Base-by-base conservation (phyloP, 345 rosid genomes). In the Gossypium longicalyx region DNA sequence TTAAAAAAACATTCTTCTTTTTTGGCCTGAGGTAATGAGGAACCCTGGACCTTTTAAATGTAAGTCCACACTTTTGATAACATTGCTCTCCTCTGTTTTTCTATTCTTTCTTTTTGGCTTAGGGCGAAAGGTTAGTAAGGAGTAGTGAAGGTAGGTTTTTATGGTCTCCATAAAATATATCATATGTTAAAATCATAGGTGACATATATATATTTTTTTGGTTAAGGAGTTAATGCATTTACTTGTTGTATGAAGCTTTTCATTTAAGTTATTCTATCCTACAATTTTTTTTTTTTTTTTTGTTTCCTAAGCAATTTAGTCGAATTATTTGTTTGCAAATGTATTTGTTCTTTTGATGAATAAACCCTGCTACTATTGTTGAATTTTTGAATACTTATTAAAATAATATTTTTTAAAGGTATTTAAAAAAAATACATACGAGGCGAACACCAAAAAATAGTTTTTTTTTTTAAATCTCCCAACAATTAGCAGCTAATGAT, bases 11-110 rank as follows among this genome's bases (percentile, higher is more conserved):
- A 23, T 27, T 1, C 5, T 3, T 4, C 5, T 29, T 29, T 4
- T 29, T 80, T 80, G 92, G 68, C 98, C 99, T 5, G 97, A 91
- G 87, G 96, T 91, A 89, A 91, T 93, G 97, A 91, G 99, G 83
- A 90, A 90, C 78, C 98, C 96, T 63, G 73, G 84, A 41, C 89
- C 93, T 74, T 90, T 95, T 78, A 93, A 93, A 87, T 93, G 99
- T 93, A 83, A 90, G 94, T 79, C 63, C 27, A 59, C 76, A 57
- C 34, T 48, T 67, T 29, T 29, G 5, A 29, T 29, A 23, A 25
- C 57, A 23, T 17, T 17, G 1, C 58, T 48, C 15, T 68, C 20
- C 72, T 49, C 19, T 48, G 19, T 12, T 67, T 45, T 47, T 45
- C 19, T 67, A 13, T 48, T 68, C 43, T 25, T 48, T 20, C 57